A percentile compares a stretch with the other conserved stretches of the same genome.
Evolutionary conservation across 148 eudicot species (phyloP).

Genomic region (Rhododendron henanense): DNA sequence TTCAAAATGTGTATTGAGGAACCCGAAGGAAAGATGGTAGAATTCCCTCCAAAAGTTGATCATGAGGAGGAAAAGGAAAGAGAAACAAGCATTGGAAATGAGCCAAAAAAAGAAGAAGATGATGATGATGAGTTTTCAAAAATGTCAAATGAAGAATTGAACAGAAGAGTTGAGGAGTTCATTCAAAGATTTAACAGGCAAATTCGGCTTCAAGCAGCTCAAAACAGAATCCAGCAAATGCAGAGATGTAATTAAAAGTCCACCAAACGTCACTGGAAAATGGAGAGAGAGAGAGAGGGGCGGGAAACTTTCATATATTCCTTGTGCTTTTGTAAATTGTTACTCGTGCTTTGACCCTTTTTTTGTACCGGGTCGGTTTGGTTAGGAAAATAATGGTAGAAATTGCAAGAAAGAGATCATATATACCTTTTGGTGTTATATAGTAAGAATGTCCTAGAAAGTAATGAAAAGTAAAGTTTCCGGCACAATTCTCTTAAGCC

Average conservation of each 20-base stretch:
- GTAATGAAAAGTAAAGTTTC: not conserved
- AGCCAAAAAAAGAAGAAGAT: conserved; percentile 9
- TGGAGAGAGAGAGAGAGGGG: too few species aligned
- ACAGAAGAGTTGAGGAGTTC: conserved; percentile 43
- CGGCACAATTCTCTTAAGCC: not conserved
- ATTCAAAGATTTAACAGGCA: conserved; percentile 31
- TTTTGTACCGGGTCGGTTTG: too few species aligned
- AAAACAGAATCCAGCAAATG: conserved; percentile 5
- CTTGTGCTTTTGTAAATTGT: too few species aligned
- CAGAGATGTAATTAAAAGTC: not conserved
- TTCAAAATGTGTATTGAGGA: not conserved
- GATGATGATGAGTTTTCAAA: conserved; percentile 24
- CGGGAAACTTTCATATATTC: too few species aligned
- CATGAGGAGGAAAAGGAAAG: not conserved
- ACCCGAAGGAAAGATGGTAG: not conserved
- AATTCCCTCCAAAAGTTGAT: not conserved
- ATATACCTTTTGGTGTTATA: too few species aligned
- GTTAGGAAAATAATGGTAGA: too few species aligned
- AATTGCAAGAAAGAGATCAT: too few species aligned
- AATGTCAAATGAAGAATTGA: conserved; percentile 44
- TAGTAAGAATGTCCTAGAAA: too few species aligned
- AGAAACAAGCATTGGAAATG: conserved; percentile 1
- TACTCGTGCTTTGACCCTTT: too few species aligned
- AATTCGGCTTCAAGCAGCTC: conserved; percentile 34
- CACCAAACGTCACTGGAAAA: not conserved